Percentiles rank a stretch among this genome's conserved stretches.
Conservation (phyloP, 441 rosid species). For the Jatropha podagrica region DNA sequence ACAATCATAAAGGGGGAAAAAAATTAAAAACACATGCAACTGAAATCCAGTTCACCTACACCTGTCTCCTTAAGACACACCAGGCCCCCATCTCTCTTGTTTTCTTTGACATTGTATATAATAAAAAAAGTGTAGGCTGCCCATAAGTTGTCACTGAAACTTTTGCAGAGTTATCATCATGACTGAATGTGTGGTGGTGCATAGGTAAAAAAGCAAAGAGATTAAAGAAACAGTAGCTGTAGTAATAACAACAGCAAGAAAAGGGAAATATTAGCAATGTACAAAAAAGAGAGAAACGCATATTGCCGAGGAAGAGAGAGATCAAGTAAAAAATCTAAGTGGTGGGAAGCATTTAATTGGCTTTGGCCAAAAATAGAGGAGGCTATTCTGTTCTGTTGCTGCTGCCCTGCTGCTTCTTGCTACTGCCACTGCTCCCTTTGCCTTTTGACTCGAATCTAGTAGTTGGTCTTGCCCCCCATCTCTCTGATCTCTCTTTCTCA, state of each 20-base stretch:
- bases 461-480: neutral
- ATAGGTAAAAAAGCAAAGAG: conserved; percentile 17
- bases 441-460: conserved; percentile 20
- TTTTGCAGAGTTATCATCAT: conserved; percentile 40
- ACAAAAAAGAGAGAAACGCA: neutral
- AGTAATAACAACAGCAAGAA: neutral
- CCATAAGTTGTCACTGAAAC: conserved; percentile 36
- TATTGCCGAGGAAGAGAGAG: conserved; percentile 15
- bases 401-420: neutral
- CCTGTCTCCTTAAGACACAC: neutral
- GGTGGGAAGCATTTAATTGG: neutral
- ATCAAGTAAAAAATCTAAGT: conserved; percentile 7
- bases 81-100: neutral
- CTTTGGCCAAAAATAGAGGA: conserved; percentile 15
- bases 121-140: conserved; percentile 2
- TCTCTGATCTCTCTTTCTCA: neutral
- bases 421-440: neutral
- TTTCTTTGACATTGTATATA: neutral
- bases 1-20: neutral
- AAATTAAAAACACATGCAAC: neutral
- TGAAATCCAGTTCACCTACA: neutral
- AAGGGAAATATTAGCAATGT: neutral
- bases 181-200: conserved; percentile 34
- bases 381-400: conserved; percentile 1
- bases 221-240: neutral